Conservation (phyloP, 768 basidiomycete genomes). For the Lepiota venenata region DNA sequence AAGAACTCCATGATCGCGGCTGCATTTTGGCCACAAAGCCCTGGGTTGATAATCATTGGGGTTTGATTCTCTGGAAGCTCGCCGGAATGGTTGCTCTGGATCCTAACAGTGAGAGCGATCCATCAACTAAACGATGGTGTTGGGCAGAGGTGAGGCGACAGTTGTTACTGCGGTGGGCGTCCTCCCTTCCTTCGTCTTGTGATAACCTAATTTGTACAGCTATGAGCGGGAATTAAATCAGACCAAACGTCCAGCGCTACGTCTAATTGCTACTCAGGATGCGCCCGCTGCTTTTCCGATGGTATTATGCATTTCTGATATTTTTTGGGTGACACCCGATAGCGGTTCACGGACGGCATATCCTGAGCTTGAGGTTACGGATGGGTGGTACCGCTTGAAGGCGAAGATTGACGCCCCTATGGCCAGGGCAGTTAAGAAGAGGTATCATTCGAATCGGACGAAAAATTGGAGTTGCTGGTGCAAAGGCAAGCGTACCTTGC, state of each 20-base stretch:
- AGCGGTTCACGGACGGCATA: slow-evolving; percentile 35
- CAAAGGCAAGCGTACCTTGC: slow-evolving; percentile 52
- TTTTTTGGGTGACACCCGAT: slow-evolving; percentile 47
- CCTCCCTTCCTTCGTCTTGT: background rate
- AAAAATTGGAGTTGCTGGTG: slow-evolving; percentile 80
- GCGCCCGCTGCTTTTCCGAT: slow-evolving; percentile 75
- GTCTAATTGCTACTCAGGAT: slow-evolving; percentile 81
- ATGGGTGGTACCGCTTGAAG: slow-evolving; percentile 93
- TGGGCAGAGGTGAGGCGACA: slow-evolving; percentile 82
- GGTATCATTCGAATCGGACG: slow-evolving; percentile 72
- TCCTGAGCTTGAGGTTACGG: slow-evolving; percentile 85
- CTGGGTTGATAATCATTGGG: slow-evolving; percentile 96
- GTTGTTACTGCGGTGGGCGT: slow-evolving; percentile 74
- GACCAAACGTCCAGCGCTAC: slow-evolving; percentile 77
- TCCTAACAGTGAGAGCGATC: slow-evolving; percentile 52
- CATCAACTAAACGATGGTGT: slow-evolving; percentile 62
- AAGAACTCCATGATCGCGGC: slow-evolving; percentile 50
- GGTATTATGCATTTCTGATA: slow-evolving; percentile 79
- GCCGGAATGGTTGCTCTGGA: slow-evolving; percentile 79
- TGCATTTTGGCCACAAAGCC: slow-evolving; percentile 65
- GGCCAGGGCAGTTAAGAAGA: slow-evolving; percentile 59
- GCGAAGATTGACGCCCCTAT: slow-evolving; percentile 75
- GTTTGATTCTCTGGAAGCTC: slow-evolving; percentile 90
- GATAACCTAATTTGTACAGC: slow-evolving; percentile 34
- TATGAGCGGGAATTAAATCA: slow-evolving; percentile 86